Evolutionary conservation across 192 early-diverging fungal species (phyloP), one percentile per base, ranked within the genome.

Genomic region (Phycomyces nitens): DNA sequence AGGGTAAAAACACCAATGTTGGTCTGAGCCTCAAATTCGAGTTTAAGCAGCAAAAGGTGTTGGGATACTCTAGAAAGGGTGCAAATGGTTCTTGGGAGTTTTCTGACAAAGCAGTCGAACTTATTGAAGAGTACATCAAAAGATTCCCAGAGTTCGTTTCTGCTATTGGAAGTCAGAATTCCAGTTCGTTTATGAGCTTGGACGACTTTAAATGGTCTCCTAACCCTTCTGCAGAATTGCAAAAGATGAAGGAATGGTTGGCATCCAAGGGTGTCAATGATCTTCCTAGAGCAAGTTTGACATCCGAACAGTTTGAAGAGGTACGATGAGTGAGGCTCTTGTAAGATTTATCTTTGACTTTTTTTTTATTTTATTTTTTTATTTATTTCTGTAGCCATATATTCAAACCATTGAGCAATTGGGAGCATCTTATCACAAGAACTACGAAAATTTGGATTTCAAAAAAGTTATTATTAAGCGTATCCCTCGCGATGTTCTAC

Each of bases 21-120:
- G 97, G 97, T 1, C 79, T 99, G 34, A 88, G 88, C 62, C 80
- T 99, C 53, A 97, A 98, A 66, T 97, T 95, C 68, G 95, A 97
- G 53, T 82, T 80, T 8, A 89, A 90, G 67, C 82, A 85, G 50
- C 81, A 88, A 55, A 97, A 97, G 69, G 96, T 94, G 0, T 60
- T 92, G 4, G 96, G 95, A 1, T 96, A 95, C 70, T 86, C 93
- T 5, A 79, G 86, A 47, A 95, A 96, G 65, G 62, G 68, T 3
- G 71, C 68, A 4, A 84, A 87, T 21, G 77, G 73, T 24, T 82
- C 82, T 14, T 99, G 97, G 97, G 90, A 94, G 72, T 99, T 83
- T 58, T 91, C 88, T 29, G 74, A 82, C 57, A 86, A 84, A 56
- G 95, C 95, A 0, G 73, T 94, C 5, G 80, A 83, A 0, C 67